Evolutionary conservation across 805 yeast genomes (phyloP), one percentile per base, ranked within the genome.

Genomic region (Candida sonorensis): DNA sequence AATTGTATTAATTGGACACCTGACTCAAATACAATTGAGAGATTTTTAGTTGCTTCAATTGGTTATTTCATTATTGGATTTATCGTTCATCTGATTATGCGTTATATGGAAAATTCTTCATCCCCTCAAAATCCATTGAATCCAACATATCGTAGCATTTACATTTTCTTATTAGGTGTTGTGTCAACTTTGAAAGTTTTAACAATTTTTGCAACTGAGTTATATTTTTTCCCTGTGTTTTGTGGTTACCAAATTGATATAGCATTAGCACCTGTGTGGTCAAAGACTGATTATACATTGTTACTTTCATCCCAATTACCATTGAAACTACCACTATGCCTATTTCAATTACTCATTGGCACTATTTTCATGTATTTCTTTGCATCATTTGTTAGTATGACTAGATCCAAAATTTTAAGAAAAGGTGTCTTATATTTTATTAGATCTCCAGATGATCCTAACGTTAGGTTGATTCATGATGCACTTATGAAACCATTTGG

Each of bases 391-490:
- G 87, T 90, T 19, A 83, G 94, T 13, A 80, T 87, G 87, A 69
- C 79, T 14, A 68, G 98, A 40, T 62, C 70, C 27, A 59, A 64
- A 37, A 76, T 86, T 24, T 67, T 90, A 37, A 71, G 99, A 35
- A 80, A 82, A 0, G 99, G 98, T 10, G 95, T 85, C 7, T 64
- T 92, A 29, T 92, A 77, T 55, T 92, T 92, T 61, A 82, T 92
- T 38, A 72, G 95, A 46, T 86, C 95, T 15, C 95, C 96, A 4
- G 96, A 87, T 46, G 97, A 92, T 52, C 95, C 95, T 24, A 81
- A 84, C 45, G 78, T 86, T 28, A 75, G 90, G 43, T 72, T 92
- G 10, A 69, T 90, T 26, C 90, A 86, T 43, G 95, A 88, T 51
- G 92, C 95, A 1, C 57, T 92, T 33, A 80, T 82, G 36, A 76